A percentile compares a stretch with the other conserved stretches of the same genome.
phyloP scores from a whole-genome alignment of 306 rosid species.

The Castanopsis chinensis region DNA sequence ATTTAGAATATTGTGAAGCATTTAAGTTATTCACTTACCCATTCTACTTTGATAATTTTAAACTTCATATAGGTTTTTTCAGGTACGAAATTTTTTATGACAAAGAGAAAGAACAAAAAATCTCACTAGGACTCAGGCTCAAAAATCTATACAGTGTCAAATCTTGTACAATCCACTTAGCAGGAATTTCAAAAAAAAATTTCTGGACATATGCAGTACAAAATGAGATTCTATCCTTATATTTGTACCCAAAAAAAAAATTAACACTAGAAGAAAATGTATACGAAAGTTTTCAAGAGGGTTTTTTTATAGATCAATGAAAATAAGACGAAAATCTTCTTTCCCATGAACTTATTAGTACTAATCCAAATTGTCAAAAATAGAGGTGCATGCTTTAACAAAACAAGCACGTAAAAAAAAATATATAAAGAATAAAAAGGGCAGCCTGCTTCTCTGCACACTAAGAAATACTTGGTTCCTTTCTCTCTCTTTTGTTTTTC shows the following conservation, averaged over 20 bases:
- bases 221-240: neutral
- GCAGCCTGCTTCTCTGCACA: neutral
- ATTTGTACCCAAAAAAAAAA: neutral
- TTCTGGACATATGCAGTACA: neutral
- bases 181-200: neutral
- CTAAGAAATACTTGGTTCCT: neutral
- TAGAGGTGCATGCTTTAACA: neutral
- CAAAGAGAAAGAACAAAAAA: no score
- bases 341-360: no score
- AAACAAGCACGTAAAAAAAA: conserved; percentile 10
- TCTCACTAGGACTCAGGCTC: neutral
- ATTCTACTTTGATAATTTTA: neutral
- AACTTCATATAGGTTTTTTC: neutral
- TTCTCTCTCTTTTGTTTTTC: neutral
- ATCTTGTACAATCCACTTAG: neutral
- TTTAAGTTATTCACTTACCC: neutral
- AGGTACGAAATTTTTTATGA: neutral
- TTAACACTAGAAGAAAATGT: neutral
- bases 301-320: no score
- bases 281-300: neutral
- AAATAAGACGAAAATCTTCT: neutral
- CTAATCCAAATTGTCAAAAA: conserved; percentile 3
- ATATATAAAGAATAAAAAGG: neutral
- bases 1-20: conserved; percentile 15
- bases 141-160: neutral